Conservation (phyloP, 2,329 filamentous ascomycete species). For the Cercospora zeina region DNA sequence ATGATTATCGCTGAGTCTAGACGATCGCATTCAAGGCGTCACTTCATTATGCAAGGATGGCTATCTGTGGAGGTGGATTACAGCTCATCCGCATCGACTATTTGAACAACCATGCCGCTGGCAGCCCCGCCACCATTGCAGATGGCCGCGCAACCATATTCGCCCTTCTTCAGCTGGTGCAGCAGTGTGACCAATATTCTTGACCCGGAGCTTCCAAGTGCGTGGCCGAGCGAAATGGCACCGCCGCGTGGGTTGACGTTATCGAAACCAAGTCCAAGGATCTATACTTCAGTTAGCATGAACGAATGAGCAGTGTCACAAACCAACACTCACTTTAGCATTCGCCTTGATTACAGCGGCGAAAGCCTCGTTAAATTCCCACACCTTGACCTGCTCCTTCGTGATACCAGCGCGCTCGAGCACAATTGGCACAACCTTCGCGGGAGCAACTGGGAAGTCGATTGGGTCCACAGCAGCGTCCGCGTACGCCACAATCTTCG, state of each 20-base stretch:
- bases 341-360: constrained; percentile 94
- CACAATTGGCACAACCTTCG: constrained; percentile 88
- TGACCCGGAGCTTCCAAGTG: constrained; percentile 88
- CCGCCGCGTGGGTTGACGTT: constrained; percentile 86
- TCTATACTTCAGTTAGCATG: constrained; percentile 50
- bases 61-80: constrained; percentile 22
- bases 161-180: constrained; percentile 85
- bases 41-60: constrained; percentile 7
- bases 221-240: constrained; percentile 88
- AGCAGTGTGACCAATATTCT: constrained; percentile 86
- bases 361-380: constrained; percentile 99
- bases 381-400: constrained; percentile 86
- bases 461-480: constrained; percentile 89
- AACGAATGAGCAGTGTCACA: background rate
- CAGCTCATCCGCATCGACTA: constrained; percentile 55
- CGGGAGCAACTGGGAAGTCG: constrained; percentile 90
- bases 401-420: constrained; percentile 85
- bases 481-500: constrained; percentile 78
- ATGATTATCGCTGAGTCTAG: background rate
- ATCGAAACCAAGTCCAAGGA: constrained; percentile 75
- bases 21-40: constrained; percentile 1
- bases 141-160: constrained; percentile 94
- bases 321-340: constrained; percentile 63
- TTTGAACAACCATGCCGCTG: constrained; percentile 87
- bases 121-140: constrained; percentile 96